Evolutionary conservation across 1,139 yeast species (phyloP), one percentile per base, ranked within the genome.

Genomic region (Yamadazyma sp.): DNA sequence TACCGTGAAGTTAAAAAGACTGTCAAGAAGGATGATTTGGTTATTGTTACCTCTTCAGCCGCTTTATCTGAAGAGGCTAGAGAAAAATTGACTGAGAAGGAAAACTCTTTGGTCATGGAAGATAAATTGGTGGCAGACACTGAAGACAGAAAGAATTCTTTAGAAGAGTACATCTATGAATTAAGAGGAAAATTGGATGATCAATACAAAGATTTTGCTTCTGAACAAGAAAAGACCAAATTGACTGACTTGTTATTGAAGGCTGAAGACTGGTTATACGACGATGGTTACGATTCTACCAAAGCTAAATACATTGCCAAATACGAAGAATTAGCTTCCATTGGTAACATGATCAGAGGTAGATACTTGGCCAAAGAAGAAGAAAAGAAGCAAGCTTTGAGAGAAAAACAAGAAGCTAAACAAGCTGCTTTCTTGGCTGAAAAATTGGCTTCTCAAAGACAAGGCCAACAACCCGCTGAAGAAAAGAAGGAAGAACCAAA

Each of bases 61-160:
- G 82, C 94, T 45, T 77, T 89, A 55, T 67, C 85, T 46, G 80
- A 75, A 42, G 63, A 66, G 36, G 65, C 64, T 47, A 77, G 88
- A 66, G 74, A 81, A 56, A 67, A 67, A 42, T 77, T 74, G 55
- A 75, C 86, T 49, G 98, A 92, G 76, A 73, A 74, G 66, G 98
- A 92, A 75, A 80, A 81, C 60, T 77, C 86, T 62, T 72, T 92
- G 83, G 77, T 80, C 50, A 79, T 88, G 63, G 91, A 84, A 62
- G 99, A 94, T 73, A 92, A 89, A 75, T 82, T 92, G 56, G 97
- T 92, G 53, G 95, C 95, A 54, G 98, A 92, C 74, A 94, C 98
- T 53, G 98, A 92, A 76, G 98, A 92, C 74, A 88, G 91, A 71
- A 92, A 92, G 87, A 92, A 92, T 66, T 94, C 96, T 53, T 79